Evolutionary conservation across 192 early-diverging fungal genomes (phyloP).

Genomic region (Allomyces macrogynus): DNA sequence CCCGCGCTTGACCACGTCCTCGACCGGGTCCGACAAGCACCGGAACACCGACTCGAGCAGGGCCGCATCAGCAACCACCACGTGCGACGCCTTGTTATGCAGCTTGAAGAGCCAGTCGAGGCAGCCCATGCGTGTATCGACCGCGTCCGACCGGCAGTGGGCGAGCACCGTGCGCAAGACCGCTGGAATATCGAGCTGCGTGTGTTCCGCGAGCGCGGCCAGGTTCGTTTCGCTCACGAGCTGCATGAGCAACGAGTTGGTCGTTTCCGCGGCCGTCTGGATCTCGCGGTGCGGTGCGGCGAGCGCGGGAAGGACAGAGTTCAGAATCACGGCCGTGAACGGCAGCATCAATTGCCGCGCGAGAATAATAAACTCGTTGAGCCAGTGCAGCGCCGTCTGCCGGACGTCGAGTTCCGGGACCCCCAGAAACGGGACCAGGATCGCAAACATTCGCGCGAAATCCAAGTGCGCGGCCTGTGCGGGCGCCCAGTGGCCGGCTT

Average conservation of each 20-base stretch:
- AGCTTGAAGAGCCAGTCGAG: conserved; percentile 90
- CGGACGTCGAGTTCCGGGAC: conserved; percentile 66
- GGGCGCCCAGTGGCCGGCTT: background rate
- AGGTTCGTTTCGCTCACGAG: conserved; percentile 36
- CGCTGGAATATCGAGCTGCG: conserved; percentile 42
- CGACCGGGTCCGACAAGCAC: conserved; percentile 75
- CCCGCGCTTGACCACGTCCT: conserved; percentile 84
- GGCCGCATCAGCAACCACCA: conserved; percentile 62
- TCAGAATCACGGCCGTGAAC: conserved; percentile 59
- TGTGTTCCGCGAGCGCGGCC: background rate
- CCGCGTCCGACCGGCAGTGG: conserved; percentile 68
- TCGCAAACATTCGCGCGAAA: conserved; percentile 64
- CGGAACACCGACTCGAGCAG: conserved; percentile 75
- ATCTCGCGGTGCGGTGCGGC: conserved; percentile 53
- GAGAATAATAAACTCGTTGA: conserved; percentile 67
- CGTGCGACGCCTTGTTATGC: background rate
- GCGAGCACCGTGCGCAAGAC: conserved; percentile 59
- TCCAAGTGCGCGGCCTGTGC: conserved; percentile 21
- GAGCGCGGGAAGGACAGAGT: conserved; percentile 65
- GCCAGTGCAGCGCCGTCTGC: conserved; percentile 75
- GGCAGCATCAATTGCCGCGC: conserved; percentile 65
- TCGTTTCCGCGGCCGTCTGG: conserved; percentile 50
- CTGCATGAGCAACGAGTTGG: conserved; percentile 57
- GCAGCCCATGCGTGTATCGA: conserved; percentile 76
- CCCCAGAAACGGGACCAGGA: conserved; percentile 35